A percentile compares a stretch with the other conserved stretches of the same genome.
Conservation (phyloP, 139 green algal species). For the Chlorella ohadii region DNA sequence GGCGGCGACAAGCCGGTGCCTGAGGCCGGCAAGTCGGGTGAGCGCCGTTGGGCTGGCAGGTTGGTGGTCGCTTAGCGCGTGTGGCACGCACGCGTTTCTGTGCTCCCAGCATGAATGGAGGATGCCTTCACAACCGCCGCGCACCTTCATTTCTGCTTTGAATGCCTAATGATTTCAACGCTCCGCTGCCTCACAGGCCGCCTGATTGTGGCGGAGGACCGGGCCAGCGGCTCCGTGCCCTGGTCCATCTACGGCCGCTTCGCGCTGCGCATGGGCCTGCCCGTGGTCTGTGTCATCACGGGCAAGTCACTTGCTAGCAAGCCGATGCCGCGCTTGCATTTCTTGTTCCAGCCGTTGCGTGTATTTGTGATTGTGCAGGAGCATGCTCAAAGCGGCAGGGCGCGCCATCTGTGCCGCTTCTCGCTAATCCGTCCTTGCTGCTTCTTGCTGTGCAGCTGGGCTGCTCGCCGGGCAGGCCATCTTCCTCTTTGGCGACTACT, state of each 20-base stretch:
- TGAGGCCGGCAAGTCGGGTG: slow-evolving; percentile 10
- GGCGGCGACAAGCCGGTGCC: background rate
- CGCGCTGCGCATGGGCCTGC: slow-evolving; percentile 49
- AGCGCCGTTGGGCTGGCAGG: background rate
- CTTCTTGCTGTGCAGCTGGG: background rate
- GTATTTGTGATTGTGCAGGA: too few species aligned
- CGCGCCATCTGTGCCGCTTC: too few species aligned
- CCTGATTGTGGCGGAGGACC: slow-evolving; percentile 46
- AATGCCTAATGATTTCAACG: too few species aligned
- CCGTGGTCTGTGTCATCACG: slow-evolving; percentile 14
- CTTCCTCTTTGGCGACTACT: slow-evolving; percentile 70
- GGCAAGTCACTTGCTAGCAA: too few species aligned
- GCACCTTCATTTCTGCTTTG: too few species aligned
- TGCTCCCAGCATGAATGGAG: too few species aligned
- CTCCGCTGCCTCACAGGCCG: slow-evolving; percentile 19
- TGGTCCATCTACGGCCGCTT: slow-evolving; percentile 66
- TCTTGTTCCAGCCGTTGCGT: too few species aligned
- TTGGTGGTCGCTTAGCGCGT: too few species aligned
- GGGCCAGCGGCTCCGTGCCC: slow-evolving; percentile 58
- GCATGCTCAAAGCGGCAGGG: too few species aligned
- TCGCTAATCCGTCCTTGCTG: too few species aligned
- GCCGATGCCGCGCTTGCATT: background rate
- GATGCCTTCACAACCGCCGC: too few species aligned
- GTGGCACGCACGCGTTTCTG: too few species aligned
- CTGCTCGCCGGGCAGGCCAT: slow-evolving; percentile 74